Conservation (phyloP, 2,329 filamentous ascomycete species). For the Trichoderma sp. region DNA sequence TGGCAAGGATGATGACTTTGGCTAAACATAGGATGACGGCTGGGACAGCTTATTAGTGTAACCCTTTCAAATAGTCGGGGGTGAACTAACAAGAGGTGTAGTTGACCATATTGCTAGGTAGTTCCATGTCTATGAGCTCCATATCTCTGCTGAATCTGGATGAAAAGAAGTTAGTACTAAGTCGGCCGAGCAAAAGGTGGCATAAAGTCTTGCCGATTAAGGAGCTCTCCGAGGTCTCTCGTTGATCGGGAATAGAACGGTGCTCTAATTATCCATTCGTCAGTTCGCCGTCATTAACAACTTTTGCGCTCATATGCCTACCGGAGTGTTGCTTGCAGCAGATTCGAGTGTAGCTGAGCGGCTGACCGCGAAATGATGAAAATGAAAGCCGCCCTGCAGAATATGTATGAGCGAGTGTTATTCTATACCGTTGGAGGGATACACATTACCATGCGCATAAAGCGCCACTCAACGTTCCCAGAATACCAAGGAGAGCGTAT, state of each 20-base stretch:
- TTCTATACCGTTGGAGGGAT: background rate
- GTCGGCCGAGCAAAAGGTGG: background rate
- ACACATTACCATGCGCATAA: constrained; percentile 1
- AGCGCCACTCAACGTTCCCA: background rate
- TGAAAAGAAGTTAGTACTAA: background rate
- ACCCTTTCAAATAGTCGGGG: background rate
- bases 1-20: constrained; percentile 3
- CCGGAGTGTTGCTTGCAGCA: constrained; percentile 5
- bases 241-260: constrained; percentile 10
- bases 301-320: background rate
- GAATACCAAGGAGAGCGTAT: constrained; percentile 4
- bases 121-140: constrained; percentile 19
- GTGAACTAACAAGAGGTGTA: constrained; percentile 9
- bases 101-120: constrained; percentile 11
- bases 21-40: background rate
- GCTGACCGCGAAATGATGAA: constrained; percentile 11
- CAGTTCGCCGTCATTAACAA: background rate
- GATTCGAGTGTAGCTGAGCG: background rate
- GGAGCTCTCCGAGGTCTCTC: constrained; percentile 8
- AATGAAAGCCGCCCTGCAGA: constrained; percentile 8
- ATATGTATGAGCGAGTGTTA: background rate
- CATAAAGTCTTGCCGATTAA: background rate
- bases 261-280: background rate
- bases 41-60: background rate
- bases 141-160: constrained; percentile 19